A percentile compares a stretch with the other conserved stretches of the same genome.
Evolutionary conservation across 2,329 filamentous ascomycete genomes (phyloP).

Genomic region (Phyllosticta paracitricarpa): DNA sequence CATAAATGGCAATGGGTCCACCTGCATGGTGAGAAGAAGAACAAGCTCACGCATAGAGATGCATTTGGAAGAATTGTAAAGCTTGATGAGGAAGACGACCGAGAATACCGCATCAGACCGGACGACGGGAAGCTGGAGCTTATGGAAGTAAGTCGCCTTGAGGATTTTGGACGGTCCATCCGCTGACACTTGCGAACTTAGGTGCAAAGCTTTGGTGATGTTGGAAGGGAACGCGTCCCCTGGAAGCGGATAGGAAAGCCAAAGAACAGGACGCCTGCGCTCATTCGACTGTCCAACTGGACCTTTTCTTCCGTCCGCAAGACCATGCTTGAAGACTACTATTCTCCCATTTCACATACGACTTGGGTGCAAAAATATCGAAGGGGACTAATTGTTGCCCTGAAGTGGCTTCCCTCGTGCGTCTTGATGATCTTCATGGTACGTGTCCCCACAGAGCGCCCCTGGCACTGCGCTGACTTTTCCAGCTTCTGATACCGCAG

Average conservation of each 20-base stretch:
- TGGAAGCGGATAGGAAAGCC: not conserved
- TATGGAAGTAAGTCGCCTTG: not conserved
- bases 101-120: not conserved
- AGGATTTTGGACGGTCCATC: not conserved
- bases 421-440: slow-evolving; percentile 3
- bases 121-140: not conserved
- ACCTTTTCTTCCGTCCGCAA: not conserved
- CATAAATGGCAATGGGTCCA: not conserved
- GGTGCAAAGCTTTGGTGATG: not conserved
- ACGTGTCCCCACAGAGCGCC: not conserved
- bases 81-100: not conserved
- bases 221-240: not conserved
- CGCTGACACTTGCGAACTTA: not conserved
- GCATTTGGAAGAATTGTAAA: not conserved
- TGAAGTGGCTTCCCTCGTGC: slow-evolving; percentile 6
- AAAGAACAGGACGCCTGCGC: not conserved
- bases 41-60: not conserved
- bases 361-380: not conserved
- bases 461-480: not conserved
- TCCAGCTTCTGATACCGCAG: slow-evolving; percentile 3
- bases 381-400: not conserved
- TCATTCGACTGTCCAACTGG: not conserved
- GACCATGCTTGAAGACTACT: not conserved
- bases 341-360: not conserved
- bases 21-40: not conserved